These are phyloP conservation scores for Hypoxylon sp. DNA, from an alignment of 2,329 filamentous ascomycete species.

Conservation along the genomic window DNA sequence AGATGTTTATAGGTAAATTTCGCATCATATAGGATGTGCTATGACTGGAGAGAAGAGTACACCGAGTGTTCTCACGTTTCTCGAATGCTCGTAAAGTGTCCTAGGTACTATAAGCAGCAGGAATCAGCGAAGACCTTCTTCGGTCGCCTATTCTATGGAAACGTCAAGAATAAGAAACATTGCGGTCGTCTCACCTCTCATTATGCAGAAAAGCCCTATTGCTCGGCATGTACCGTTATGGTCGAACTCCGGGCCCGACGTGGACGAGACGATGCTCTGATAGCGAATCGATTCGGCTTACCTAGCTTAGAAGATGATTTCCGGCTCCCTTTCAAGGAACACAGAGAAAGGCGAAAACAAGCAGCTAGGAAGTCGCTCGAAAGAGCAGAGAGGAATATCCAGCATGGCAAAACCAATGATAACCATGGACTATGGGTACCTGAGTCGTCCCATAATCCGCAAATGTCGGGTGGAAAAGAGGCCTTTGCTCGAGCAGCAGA, in stretches of 20 bases:
- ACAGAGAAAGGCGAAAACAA: conserved; percentile 31
- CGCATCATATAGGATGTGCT: conserved; percentile 46
- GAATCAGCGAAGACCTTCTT: conserved; percentile 41
- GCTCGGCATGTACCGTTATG: conserved; percentile 43
- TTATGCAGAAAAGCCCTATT: conserved; percentile 38
- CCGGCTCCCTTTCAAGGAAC: conserved; percentile 4
- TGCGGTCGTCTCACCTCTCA: conserved; percentile 49
- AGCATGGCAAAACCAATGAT: neutral
- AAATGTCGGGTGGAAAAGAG: conserved; percentile 40
- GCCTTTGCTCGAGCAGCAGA: conserved; percentile 34
- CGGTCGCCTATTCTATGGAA: conserved; percentile 38
- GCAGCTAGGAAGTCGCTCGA: conserved; percentile 15
- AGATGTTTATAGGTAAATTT: neutral
- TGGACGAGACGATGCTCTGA: conserved; percentile 46
- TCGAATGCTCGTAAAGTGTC: conserved; percentile 43
- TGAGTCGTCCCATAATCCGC: conserved; percentile 45
- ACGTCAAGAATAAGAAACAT: conserved; percentile 31
- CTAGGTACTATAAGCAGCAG: conserved; percentile 47
- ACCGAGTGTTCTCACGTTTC: conserved; percentile 46
- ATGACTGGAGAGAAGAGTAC: conserved; percentile 45
- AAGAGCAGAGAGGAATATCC: conserved; percentile 20
- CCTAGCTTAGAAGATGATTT: conserved; percentile 35
- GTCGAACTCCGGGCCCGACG: conserved; percentile 29
- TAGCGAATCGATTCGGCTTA: conserved; percentile 33
- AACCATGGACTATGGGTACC: conserved; percentile 46